Percentiles rank a stretch among this genome's conserved stretches.
phyloP scores from a whole-genome alignment of 305 asterid genomes.

The Solanum chacoense region DNA sequence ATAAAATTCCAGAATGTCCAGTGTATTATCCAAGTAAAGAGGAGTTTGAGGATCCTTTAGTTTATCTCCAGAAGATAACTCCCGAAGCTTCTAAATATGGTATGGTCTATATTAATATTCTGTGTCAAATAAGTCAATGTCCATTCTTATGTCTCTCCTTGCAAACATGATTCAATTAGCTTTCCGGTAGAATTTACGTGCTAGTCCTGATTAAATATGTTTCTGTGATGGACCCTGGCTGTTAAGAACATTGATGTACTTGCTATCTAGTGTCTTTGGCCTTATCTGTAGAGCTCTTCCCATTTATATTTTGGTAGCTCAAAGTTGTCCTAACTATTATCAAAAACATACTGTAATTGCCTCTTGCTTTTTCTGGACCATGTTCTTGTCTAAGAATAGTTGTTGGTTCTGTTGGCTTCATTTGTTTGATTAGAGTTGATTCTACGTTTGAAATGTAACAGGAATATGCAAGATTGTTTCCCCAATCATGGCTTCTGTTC shows the following conservation, averaged over 20 bases:
- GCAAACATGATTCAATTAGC: background rate
- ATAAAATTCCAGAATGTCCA: constrained; percentile 75
- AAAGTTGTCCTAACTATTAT: background rate
- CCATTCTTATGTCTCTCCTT: background rate
- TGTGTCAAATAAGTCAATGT: background rate
- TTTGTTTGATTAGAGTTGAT: background rate
- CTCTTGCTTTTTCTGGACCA: background rate
- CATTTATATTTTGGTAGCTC: background rate
- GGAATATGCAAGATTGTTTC: constrained; percentile 96
- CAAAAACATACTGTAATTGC: background rate
- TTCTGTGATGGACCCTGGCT: background rate
- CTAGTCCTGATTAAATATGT: background rate
- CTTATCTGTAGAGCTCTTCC: background rate
- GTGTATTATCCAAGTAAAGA: constrained; percentile 66
- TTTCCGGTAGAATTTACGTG: background rate
- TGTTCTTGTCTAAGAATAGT: background rate
- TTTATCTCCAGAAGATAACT: constrained; percentile 80
- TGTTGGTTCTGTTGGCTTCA: background rate
- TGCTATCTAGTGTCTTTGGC: background rate
- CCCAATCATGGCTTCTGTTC: constrained; percentile 81
- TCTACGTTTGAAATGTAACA: constrained; percentile 7
- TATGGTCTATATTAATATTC: constrained; percentile 6
- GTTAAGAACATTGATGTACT: background rate
- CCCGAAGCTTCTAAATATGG: constrained; percentile 95
- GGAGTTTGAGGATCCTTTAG: constrained; percentile 88